Percentiles rank a stretch among this genome's conserved stretches.
Evolutionary conservation across 2,329 filamentous ascomycete species (phyloP).

Genomic region (Ascochyta viciae-villosae): DNA sequence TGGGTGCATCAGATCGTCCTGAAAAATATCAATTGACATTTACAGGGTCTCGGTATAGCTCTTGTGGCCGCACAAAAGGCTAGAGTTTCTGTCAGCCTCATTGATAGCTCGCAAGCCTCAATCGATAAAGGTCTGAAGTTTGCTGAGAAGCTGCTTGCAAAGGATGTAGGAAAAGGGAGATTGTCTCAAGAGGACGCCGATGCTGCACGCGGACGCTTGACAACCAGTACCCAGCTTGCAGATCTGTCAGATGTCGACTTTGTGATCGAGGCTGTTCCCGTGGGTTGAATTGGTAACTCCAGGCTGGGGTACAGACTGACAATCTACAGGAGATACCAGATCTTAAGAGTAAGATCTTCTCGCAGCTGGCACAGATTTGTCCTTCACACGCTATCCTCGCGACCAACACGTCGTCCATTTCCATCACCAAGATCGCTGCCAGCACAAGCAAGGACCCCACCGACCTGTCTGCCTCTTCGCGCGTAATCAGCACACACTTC

Average conservation of each 20-base stretch:
- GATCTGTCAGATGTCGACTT: conserved; percentile 87
- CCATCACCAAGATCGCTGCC: conserved; percentile 93
- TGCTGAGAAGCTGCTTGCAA: conserved; percentile 91
- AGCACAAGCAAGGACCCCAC: conserved; percentile 79
- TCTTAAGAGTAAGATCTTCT: conserved; percentile 89
- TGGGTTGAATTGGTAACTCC: conserved; percentile 11
- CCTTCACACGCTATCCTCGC: conserved; percentile 87
- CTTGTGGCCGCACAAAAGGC: conserved; percentile 89
- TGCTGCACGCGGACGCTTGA: conserved; percentile 72
- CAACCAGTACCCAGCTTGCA: conserved; percentile 74
- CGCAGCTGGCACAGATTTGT: conserved; percentile 79
- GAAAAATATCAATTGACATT: conserved; percentile 28
- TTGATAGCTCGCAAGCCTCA: conserved; percentile 84
- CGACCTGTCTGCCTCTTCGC: conserved; percentile 80
- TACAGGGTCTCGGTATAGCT: conserved; percentile 90
- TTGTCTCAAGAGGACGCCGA: conserved; percentile 84
- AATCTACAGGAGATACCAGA: conserved; percentile 72
- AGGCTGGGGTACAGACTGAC: conserved; percentile 2
- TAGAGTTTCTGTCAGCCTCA: conserved; percentile 80
- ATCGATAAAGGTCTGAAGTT: conserved; percentile 90
- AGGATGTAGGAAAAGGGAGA: conserved; percentile 87
- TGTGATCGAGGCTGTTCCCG: conserved; percentile 93
- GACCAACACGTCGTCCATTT: conserved; percentile 98
- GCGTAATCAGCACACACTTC: conserved; percentile 95
- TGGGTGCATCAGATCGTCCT: conserved; percentile 52